Evolutionary conservation across 2,329 filamentous ascomycete species (phyloP), one percentile per base, ranked within the genome.

Genomic region (Alternaria dauci): DNA sequence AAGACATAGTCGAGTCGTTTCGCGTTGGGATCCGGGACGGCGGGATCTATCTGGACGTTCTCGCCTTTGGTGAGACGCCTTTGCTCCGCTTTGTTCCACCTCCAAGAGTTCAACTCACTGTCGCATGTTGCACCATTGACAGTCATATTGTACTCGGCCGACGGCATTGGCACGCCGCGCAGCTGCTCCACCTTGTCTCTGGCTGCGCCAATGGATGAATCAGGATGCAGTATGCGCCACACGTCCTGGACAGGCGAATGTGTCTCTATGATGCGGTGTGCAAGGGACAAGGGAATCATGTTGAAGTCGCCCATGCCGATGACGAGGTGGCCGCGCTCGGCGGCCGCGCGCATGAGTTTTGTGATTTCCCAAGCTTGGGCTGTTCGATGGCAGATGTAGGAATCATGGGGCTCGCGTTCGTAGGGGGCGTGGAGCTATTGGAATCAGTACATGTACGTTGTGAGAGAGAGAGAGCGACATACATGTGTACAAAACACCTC

Each of bases 1-100:
- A 99, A 98, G 72, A 99, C 91, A 79, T 99, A 99, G 80, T 99
- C 95, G 48, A 98, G 85, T 23, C 95, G 85, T 77, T 97, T 94
- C n/a, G 91, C 94, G 25, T 83, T 84, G 0, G 87, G 88, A 74
- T 97, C 94, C 4, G 84, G 79, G 0, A 87, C 86, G 47, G 89
- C 85, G 0, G 86, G 85, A n/a, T 90, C 83, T 7, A 96, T 83
- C 5, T 82, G 78, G 41, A 88, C 83, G n/a, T 89, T 84, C 55
- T 86, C 84, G 0, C 89, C 89, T 46, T 87, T 86, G 16, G 86
- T 86, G 3, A 96, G 81, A 6, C 84, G 84, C 71, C 90, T 91
- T 76, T 88, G 90, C 70, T 91, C 84, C 16, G 81, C 82, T 71
- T 91, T 88, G 59, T 88, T 84, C 94, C 94, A 98, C 43, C 94